Conservation (phyloP, 495 filamentous ascomycete genomes). For the Trichoderma asperelloides region DNA sequence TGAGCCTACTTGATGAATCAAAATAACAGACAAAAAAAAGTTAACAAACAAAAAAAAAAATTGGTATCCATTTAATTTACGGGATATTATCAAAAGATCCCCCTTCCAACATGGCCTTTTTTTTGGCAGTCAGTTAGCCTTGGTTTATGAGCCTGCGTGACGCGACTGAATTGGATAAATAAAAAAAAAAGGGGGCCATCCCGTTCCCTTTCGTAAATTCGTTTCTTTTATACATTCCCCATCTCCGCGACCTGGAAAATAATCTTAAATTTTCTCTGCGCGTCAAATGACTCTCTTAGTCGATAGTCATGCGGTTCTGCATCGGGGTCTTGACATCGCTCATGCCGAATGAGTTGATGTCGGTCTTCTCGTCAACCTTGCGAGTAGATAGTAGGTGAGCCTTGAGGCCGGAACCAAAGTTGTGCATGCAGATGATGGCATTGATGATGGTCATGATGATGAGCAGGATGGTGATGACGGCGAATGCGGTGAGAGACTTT, state of each 20-base stretch:
- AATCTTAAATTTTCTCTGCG: not conserved
- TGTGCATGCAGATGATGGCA: constrained; percentile 74
- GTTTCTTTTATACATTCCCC: constrained; percentile 9
- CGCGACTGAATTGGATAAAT: not conserved
- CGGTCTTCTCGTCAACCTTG: constrained; percentile 60
- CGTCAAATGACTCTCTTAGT: constrained; percentile 38
- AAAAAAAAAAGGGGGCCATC: not conserved
- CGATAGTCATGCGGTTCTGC: constrained; percentile 79
- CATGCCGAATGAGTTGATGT: constrained; percentile 61
- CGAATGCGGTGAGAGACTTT: constrained; percentile 80
- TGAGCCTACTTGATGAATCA: constrained; percentile 5
- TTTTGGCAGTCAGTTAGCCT: not conserved
- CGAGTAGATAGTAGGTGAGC: constrained; percentile 63
- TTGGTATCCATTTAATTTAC: constrained; percentile 8
- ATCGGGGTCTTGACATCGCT: constrained; percentile 51
- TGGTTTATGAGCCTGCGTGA: not conserved
- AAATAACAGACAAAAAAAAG: not conserved
- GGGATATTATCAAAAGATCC: constrained; percentile 1
- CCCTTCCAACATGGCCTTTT: not conserved
- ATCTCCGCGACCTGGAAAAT: not conserved
- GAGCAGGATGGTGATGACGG: constrained; percentile 80
- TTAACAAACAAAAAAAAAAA: constrained; percentile 1
- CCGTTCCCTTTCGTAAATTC: constrained; percentile 12
- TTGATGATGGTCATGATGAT: constrained; percentile 86
- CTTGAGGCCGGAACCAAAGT: constrained; percentile 88